phyloP scores from a whole-genome alignment of 169 alveolate species.

The Theileria parva region DNA sequence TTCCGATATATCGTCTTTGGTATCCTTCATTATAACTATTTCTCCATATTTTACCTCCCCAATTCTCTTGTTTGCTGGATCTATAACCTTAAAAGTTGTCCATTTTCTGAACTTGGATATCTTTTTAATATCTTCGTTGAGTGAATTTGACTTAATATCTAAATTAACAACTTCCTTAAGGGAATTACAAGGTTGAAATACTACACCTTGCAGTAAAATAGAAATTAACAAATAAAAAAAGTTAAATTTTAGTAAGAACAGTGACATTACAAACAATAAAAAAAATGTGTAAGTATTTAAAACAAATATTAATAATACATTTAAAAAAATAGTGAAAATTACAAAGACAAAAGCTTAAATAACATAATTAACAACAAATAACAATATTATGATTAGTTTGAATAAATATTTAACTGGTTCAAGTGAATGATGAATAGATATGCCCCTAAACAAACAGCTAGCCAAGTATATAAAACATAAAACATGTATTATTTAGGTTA shows the following conservation, averaged over 20 bases:
- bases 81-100: conserved; percentile 23
- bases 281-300: background rate
- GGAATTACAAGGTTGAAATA: background rate
- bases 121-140: conserved; percentile 14
- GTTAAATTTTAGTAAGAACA: background rate
- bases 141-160: conserved; percentile 8
- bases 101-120: conserved; percentile 13
- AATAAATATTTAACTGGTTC: no score
- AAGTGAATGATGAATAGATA: background rate
- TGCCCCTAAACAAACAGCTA: background rate
- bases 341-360: background rate
- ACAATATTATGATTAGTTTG: background rate
- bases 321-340: background rate
- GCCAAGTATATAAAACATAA: background rate
- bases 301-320: background rate
- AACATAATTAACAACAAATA: background rate
- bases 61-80: conserved; percentile 10
- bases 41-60: conserved; percentile 30
- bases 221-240: background rate
- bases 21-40: conserved; percentile 15
- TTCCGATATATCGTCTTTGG: conserved; percentile 2
- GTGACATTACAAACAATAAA: background rate
- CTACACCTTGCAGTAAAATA: background rate
- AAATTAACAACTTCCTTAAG: background rate
- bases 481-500: background rate